These are phyloP conservation scores for Coniochaeta ligniaria DNA, from an alignment of 2,329 filamentous ascomycete genomes.

Conservation along the genomic window DNA sequence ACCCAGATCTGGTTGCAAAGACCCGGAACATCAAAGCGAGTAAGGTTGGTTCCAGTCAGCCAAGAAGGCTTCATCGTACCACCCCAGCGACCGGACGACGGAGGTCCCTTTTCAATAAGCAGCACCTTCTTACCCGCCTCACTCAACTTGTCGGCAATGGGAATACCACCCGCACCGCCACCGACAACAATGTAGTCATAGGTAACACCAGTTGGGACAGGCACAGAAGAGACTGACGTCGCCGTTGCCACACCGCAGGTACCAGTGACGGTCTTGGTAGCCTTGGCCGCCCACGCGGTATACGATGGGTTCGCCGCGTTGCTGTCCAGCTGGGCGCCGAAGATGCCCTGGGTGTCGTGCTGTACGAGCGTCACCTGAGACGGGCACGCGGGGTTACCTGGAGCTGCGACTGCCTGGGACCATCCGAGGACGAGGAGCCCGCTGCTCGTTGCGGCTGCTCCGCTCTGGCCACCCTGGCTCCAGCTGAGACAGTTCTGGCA, in stretches of 20 bases:
- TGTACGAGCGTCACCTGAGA: slow-evolving; percentile 21
- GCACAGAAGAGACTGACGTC: slow-evolving; percentile 20
- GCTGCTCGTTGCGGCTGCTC: slow-evolving; percentile 23
- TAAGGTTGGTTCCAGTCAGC: slow-evolving; percentile 49
- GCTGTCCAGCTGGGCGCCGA: slow-evolving; percentile 16
- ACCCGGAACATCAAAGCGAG: slow-evolving; percentile 59
- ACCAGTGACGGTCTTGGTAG: slow-evolving; percentile 20
- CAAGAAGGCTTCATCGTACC: slow-evolving; percentile 50
- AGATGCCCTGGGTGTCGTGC: slow-evolving; percentile 24
- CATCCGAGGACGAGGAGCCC: slow-evolving; percentile 35
- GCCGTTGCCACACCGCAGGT: slow-evolving; percentile 16
- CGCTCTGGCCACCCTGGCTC: slow-evolving; percentile 34
- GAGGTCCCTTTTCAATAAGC: slow-evolving; percentile 45
- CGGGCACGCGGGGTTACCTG: slow-evolving; percentile 24
- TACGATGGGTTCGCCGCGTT: slow-evolving; percentile 22
- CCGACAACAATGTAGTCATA: slow-evolving; percentile 58
- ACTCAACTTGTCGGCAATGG: slow-evolving; percentile 52
- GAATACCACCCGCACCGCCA: slow-evolving; percentile 51
- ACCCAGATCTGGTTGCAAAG: slow-evolving; percentile 61
- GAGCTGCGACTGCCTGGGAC: slow-evolving; percentile 36
- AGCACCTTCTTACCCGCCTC: slow-evolving; percentile 54
- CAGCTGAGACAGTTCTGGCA: slow-evolving; percentile 46
- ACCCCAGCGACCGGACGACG: slow-evolving; percentile 53
- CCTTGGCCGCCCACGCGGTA: slow-evolving; percentile 20
- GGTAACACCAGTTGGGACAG: slow-evolving; percentile 28